These are phyloP conservation scores for Gracilaria gracilis DNA, from an alignment of 23 red algal genomes.

Conservation along the genomic window DNA sequence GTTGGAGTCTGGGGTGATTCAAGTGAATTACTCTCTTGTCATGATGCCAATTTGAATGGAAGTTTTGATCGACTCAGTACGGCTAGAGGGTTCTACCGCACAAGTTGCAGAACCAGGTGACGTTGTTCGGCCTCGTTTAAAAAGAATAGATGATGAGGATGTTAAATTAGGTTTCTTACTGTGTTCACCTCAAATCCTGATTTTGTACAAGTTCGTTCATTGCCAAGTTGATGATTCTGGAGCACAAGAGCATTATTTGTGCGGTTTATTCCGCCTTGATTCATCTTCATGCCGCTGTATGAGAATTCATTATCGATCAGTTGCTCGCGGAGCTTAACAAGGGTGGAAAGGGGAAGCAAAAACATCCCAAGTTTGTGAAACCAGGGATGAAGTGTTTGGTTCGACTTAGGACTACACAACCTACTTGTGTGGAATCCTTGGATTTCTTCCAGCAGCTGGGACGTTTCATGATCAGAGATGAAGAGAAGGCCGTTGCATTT, in stretches of 20 bases:
- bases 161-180: conserved; percentile 86
- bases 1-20: conserved; percentile 91
- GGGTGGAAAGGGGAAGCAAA: conserved; percentile 80
- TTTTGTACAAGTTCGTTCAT: conserved; percentile 85
- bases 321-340: conserved; percentile 92
- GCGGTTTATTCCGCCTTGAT: conserved; percentile 94
- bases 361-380: conserved; percentile 92
- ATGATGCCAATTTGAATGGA: conserved; percentile 93
- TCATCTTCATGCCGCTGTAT: conserved; percentile 89
- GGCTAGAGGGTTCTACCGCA: conserved; percentile 82
- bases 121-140: conserved; percentile 87
- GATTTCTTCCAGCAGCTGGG: conserved; percentile 93
- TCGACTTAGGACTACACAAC: conserved; percentile 62
- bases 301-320: conserved; percentile 77
- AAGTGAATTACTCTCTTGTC: conserved; percentile 78
- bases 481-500: conserved; percentile 91
- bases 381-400: conserved; percentile 91
- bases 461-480: conserved; percentile 97
- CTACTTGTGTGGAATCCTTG: conserved; percentile 87
- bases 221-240: conserved; percentile 90
- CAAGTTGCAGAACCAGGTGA: conserved; percentile 91
- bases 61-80: conserved; percentile 79
- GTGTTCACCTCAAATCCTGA: conserved; percentile 70
- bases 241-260: conserved; percentile 96
- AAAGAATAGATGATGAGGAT: conserved; percentile 97